Evolutionary conservation across 2,329 filamentous ascomycete genomes (phyloP).

Genomic region (Apiospora kogelbergensis): DNA sequence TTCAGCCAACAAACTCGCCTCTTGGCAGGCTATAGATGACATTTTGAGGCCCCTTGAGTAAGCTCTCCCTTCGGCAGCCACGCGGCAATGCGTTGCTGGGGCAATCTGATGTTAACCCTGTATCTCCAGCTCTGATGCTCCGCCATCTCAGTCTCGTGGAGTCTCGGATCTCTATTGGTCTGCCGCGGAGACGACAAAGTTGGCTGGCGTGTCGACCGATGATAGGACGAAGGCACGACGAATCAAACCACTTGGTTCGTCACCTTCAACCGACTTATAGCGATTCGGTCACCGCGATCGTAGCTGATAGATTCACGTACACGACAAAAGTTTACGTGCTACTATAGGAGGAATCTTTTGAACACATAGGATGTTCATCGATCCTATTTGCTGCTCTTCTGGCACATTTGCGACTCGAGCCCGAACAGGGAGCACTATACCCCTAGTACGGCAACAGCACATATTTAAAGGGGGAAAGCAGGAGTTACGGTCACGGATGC

Average conservation of each 20-base stretch:
- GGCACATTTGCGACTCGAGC: neutral
- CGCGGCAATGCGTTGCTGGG: neutral
- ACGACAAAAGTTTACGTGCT: neutral
- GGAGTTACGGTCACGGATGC: neutral
- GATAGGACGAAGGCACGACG: neutral
- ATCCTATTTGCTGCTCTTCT: neutral
- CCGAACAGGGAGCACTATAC: neutral
- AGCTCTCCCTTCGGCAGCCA: neutral
- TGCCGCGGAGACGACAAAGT: neutral
- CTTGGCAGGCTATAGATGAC: neutral
- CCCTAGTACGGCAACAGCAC: neutral
- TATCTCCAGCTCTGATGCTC: neutral
- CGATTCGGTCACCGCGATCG: neutral
- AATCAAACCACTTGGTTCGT: neutral
- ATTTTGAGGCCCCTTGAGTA: neutral
- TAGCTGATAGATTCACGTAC: neutral
- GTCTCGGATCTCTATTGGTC: neutral
- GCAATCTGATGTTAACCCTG: neutral
- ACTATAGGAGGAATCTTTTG: neutral
- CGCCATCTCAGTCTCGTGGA: slow-evolving; percentile 5
- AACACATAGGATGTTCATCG: slow-evolving; percentile 1
- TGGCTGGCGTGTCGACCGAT: neutral
- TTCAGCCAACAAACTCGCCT: slow-evolving; percentile 4
- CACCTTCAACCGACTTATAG: slow-evolving; percentile 4
- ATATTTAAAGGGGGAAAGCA: neutral